A percentile compares a stretch with the other conserved stretches of the same genome.
These are phyloP conservation scores for Cocos nucifera DNA, from an alignment of 176 grass and related monocot genomes.

Conservation along the genomic window DNA sequence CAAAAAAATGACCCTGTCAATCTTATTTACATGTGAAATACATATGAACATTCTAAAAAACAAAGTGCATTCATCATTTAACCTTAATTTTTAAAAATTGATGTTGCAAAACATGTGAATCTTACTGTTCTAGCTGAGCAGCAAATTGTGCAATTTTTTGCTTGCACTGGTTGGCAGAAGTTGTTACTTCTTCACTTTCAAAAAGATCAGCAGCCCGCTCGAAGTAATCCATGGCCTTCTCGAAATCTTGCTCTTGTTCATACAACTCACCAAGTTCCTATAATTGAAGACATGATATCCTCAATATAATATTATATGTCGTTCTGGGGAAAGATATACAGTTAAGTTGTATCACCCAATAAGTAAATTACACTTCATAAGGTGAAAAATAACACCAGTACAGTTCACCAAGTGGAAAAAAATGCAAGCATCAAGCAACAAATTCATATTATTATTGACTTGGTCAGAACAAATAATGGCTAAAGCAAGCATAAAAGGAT, in stretches of 20 bases:
- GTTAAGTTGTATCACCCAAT: too few relatives aligned
- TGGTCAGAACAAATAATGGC: too few relatives aligned
- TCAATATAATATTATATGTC: background rate
- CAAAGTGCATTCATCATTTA: background rate
- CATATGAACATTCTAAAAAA: background rate
- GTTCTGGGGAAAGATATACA: too few relatives aligned
- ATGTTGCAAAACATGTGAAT: constrained; percentile 14
- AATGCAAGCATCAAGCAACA: too few relatives aligned
- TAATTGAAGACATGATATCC: constrained; percentile 6
- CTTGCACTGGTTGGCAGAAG: constrained; percentile 67
- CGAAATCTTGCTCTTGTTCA: constrained; percentile 84
- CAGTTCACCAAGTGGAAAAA: too few relatives aligned
- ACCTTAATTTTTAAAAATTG: background rate
- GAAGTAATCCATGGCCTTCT: constrained; percentile 75
- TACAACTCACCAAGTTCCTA: constrained; percentile 97
- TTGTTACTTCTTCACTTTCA: constrained; percentile 71
- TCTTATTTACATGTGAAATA: too few relatives aligned
- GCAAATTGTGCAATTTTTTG: constrained; percentile 92
- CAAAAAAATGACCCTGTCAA: too few relatives aligned
- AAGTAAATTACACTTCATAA: too few relatives aligned
- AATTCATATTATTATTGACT: too few relatives aligned
- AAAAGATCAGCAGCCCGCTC: constrained; percentile 88
- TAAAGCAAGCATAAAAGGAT: too few relatives aligned
- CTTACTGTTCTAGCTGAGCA: constrained; percentile 98
- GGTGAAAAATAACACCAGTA: too few relatives aligned